Conservation (phyloP, 1,284 basidiomycete species). For the Tylopilus sp. region DNA sequence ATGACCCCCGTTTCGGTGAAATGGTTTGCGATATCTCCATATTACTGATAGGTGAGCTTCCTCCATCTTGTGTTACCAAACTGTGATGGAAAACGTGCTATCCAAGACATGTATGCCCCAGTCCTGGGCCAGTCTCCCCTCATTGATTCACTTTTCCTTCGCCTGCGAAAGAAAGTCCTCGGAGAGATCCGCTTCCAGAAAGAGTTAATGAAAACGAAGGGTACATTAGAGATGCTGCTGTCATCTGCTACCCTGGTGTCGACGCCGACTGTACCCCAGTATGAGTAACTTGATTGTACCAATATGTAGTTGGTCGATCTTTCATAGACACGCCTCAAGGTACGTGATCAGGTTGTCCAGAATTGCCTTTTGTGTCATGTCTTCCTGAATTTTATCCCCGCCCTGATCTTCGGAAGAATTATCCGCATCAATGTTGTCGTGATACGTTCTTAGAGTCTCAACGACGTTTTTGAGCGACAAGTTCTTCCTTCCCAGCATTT, state of each 20-base stretch:
- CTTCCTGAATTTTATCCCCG: constrained; percentile 30
- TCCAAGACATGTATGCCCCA: constrained; percentile 83
- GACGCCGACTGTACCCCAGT: constrained; percentile 20
- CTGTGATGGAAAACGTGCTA: neutral
- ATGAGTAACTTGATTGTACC: constrained; percentile 14
- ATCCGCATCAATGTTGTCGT: constrained; percentile 68
- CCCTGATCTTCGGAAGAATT: constrained; percentile 25
- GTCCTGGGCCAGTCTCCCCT: constrained; percentile 92
- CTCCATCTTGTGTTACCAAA: neutral
- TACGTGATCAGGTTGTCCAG: constrained; percentile 65
- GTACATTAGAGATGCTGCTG: constrained; percentile 92
- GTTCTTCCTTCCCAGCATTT: constrained; percentile 72
- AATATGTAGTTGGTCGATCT: constrained; percentile 1
- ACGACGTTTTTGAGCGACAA: constrained; percentile 64
- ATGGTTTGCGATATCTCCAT: constrained; percentile 81
- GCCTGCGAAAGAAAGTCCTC: constrained; percentile 78
- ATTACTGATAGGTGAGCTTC: constrained; percentile 75
- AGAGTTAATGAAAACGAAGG: constrained; percentile 80
- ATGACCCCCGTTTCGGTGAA: constrained; percentile 89
- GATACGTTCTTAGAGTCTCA: constrained; percentile 60
- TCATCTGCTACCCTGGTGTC: constrained; percentile 51
- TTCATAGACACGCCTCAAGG: constrained; percentile 43
- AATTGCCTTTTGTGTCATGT: constrained; percentile 65
- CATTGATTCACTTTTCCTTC: constrained; percentile 84
- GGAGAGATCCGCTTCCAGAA: constrained; percentile 90